phyloP scores from a whole-genome alignment of 345 rosid genomes.

The Chamaenerion angustifolium region DNA sequence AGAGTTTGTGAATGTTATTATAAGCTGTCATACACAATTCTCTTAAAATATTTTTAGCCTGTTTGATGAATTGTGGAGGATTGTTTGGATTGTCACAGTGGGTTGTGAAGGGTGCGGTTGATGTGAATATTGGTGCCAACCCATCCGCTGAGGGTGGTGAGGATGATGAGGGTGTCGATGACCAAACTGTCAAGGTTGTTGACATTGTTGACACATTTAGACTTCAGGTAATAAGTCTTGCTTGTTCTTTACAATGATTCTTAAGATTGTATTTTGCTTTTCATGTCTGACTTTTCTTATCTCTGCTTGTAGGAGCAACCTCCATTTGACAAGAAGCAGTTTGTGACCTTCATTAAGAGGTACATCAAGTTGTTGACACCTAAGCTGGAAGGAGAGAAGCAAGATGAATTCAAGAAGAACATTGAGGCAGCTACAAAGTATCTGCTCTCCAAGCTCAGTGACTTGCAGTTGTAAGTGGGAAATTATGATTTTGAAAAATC shows the following conservation, averaged over 20 bases:
- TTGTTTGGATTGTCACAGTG: constrained; percentile 28
- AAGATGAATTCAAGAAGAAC: constrained; percentile 53
- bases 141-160: constrained; percentile 87
- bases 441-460: constrained; percentile 63
- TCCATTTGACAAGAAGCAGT: constrained; percentile 71
- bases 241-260: background rate
- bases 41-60: too few species aligned
- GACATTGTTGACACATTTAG: constrained; percentile 97
- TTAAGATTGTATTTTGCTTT: background rate
- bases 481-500: background rate
- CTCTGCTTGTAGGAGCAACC: constrained; percentile 70
- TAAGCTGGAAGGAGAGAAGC: constrained; percentile 41
- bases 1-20: too few species aligned
- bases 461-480: constrained; percentile 75
- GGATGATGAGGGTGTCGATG: constrained; percentile 89
- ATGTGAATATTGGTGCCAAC: constrained; percentile 88
- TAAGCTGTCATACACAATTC: too few species aligned
- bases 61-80: too few species aligned
- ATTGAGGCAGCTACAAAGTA: constrained; percentile 88
- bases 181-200: constrained; percentile 66
- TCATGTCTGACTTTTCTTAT: background rate
- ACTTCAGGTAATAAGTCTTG: constrained; percentile 53
- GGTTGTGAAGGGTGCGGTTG: constrained; percentile 64
- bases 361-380: constrained; percentile 61
- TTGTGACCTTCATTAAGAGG: constrained; percentile 52